These are phyloP conservation scores for Westerdykella sp. DNA, from an alignment of 2,329 filamentous ascomycete species.

Conservation along the genomic window DNA sequence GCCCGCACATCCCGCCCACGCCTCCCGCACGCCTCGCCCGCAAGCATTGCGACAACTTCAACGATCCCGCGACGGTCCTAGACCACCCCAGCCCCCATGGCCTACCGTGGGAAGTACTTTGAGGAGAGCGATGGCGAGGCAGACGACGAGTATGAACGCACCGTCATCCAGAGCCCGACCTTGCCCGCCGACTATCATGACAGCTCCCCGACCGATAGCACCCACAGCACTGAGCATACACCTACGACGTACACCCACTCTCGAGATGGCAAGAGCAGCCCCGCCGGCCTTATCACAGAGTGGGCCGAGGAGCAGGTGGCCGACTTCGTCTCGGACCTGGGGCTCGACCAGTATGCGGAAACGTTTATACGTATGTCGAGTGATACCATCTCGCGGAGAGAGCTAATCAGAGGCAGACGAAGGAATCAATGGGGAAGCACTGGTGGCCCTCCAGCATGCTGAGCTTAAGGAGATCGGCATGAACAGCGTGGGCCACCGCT, in stretches of 20 bases:
- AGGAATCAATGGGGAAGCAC: conserved; percentile 84
- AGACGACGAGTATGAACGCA: conserved; percentile 77
- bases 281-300: conserved; percentile 69
- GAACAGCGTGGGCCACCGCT: conserved; percentile 81
- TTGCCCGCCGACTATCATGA: conserved; percentile 58
- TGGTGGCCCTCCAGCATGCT: conserved; percentile 82
- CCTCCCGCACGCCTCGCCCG: conserved; percentile 3
- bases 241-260: conserved; percentile 71
- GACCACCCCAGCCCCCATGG: conserved; percentile 17
- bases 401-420: conserved; percentile 58
- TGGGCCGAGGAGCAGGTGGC: conserved; percentile 85
- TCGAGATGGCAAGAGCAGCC: conserved; percentile 57
- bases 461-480: conserved; percentile 96
- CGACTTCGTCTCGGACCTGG: conserved; percentile 76
- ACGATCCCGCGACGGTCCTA: background rate
- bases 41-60: background rate
- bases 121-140: conserved; percentile 64
- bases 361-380: conserved; percentile 69
- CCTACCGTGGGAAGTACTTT: conserved; percentile 54
- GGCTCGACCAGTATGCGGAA: conserved; percentile 75
- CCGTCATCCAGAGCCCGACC: conserved; percentile 58
- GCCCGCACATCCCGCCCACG: conserved; percentile 5
- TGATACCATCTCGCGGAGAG: conserved; percentile 1
- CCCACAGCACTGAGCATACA: conserved; percentile 67
- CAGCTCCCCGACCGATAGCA: conserved; percentile 64